phyloP scores from a whole-genome alignment of 2,329 filamentous ascomycete genomes.

The Xylariomycetidae sp. region DNA sequence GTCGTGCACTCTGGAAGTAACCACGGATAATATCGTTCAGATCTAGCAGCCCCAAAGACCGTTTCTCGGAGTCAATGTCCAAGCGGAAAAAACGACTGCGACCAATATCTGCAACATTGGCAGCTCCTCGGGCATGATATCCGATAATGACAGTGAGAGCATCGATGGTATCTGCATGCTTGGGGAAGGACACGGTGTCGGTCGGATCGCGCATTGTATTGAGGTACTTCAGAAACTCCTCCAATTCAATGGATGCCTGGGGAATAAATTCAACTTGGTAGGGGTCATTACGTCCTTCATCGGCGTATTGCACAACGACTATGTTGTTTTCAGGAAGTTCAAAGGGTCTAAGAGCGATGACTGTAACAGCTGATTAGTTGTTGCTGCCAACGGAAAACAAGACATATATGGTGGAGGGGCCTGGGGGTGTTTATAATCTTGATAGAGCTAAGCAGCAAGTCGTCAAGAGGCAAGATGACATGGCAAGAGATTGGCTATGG shows the following conservation, averaged over 20 bases:
- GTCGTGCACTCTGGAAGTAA: slow-evolving; percentile 51
- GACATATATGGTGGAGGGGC: too few relatives aligned
- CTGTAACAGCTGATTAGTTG: too few relatives aligned
- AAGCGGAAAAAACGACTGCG: slow-evolving; percentile 46
- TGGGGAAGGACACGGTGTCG: slow-evolving; percentile 38
- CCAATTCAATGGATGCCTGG: slow-evolving; percentile 32
- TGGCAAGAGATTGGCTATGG: too few relatives aligned
- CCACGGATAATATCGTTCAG: slow-evolving; percentile 43
- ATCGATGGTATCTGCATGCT: slow-evolving; percentile 43
- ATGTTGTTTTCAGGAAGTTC: slow-evolving; percentile 29
- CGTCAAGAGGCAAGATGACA: too few relatives aligned
- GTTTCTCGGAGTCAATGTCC: slow-evolving; percentile 21
- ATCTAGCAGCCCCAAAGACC: slow-evolving; percentile 21
- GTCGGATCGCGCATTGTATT: slow-evolving; percentile 35
- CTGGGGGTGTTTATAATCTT: too few relatives aligned
- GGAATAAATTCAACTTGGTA: slow-evolving; percentile 39
- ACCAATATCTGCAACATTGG: slow-evolving; percentile 37
- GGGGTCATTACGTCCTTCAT: slow-evolving; percentile 28
- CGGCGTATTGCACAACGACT: slow-evolving; percentile 31
- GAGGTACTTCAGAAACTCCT: slow-evolving; percentile 40
- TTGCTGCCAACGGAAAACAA: too few relatives aligned
- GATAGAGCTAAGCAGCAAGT: too few relatives aligned
- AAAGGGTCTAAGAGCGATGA: slow-evolving; percentile 37
- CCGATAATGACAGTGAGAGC: slow-evolving; percentile 50
- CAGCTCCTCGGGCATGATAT: slow-evolving; percentile 33